Percentiles rank a stretch among this genome's conserved stretches.
phyloP scores from a whole-genome alignment of 768 basidiomycete genomes.

The Calocera cornea region DNA sequence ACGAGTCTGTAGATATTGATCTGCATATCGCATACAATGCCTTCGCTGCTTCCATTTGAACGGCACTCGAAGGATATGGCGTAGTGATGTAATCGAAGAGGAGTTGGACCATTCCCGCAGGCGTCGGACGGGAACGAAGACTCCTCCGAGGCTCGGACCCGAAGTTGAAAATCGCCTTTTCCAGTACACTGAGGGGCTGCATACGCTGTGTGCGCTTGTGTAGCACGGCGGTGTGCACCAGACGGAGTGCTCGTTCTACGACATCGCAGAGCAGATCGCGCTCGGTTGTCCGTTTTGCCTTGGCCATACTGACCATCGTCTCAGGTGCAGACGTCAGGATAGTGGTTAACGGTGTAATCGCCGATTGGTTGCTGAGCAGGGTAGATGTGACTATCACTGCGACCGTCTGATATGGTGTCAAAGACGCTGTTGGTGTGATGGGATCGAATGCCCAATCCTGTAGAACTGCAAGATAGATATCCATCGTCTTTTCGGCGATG shows the following conservation, averaged over 20 bases:
- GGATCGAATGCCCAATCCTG: background rate
- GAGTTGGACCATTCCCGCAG: background rate
- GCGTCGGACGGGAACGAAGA: background rate
- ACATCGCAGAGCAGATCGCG: background rate
- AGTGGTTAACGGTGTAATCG: background rate
- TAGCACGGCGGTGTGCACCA: background rate
- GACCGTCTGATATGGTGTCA: background rate
- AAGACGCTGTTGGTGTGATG: background rate
- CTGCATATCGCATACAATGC: slow-evolving; percentile 16
- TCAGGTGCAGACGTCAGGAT: background rate
- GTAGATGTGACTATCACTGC: background rate
- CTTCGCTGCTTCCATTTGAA: slow-evolving; percentile 2
- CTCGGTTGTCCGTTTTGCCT: background rate
- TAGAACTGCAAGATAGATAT: background rate
- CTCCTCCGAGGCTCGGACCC: background rate
- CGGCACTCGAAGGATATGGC: background rate
- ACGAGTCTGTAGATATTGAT: slow-evolving; percentile 11
- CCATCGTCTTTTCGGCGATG: background rate
- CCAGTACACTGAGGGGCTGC: background rate
- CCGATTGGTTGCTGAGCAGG: background rate
- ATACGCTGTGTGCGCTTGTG: background rate
- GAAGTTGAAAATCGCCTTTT: background rate
- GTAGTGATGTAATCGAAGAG: background rate
- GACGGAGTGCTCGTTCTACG: background rate
- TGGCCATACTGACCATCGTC: background rate